These are phyloP conservation scores for Cryptococcus wingfieldii DNA, from an alignment of 1,284 basidiomycete genomes.

Conservation along the genomic window DNA sequence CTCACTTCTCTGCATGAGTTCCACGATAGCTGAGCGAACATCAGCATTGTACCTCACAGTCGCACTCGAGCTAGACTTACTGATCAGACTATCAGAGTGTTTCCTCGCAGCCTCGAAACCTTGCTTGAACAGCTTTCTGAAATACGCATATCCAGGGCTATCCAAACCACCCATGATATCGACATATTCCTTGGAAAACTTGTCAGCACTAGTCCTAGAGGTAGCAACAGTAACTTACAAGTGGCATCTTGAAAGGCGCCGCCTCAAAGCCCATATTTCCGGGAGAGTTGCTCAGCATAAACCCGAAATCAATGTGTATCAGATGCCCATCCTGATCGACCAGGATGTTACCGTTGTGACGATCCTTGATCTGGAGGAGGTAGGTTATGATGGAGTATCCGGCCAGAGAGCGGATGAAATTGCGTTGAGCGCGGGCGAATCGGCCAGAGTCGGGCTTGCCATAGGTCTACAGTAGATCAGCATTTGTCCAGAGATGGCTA, in stretches of 20 bases:
- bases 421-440: slow-evolving; percentile 77
- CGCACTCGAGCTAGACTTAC: slow-evolving; percentile 54
- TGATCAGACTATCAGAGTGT: slow-evolving; percentile 94
- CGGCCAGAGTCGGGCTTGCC: slow-evolving; percentile 82
- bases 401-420: slow-evolving; percentile 91
- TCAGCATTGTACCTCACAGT: background rate
- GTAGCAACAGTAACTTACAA: slow-evolving; percentile 37
- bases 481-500: background rate
- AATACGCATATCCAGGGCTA: slow-evolving; percentile 73
- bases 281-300: slow-evolving; percentile 95
- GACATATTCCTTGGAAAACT: slow-evolving; percentile 69
- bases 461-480: slow-evolving; percentile 60
- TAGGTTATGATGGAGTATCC: slow-evolving; percentile 94
- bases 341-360: slow-evolving; percentile 98
- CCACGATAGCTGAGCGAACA: slow-evolving; percentile 68
- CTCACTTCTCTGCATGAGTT: slow-evolving; percentile 90
- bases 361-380: slow-evolving; percentile 95
- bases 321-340: slow-evolving; percentile 87
- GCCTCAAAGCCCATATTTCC: slow-evolving; percentile 98
- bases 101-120: slow-evolving; percentile 92
- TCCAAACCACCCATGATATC: slow-evolving; percentile 90
- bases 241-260: slow-evolving; percentile 93
- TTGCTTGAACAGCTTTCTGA: slow-evolving; percentile 80
- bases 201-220: background rate
- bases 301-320: slow-evolving; percentile 91